Evolutionary conservation across 352 stramenopile genomes (phyloP), one percentile per base, ranked within the genome.

Genomic region (Phytopythium ostracodes): DNA sequence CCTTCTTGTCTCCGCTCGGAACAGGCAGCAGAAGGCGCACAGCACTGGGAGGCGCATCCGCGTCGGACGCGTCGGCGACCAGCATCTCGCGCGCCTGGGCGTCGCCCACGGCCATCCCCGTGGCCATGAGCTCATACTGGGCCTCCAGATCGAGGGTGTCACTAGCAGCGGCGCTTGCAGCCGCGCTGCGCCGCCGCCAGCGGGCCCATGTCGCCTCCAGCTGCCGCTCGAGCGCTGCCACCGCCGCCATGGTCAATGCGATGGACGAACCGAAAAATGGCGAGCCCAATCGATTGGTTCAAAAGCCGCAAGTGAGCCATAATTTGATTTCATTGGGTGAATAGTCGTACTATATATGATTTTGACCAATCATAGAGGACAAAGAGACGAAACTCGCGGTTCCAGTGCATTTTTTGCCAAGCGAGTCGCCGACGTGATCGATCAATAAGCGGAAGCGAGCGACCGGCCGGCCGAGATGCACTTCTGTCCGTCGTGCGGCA

Each of bases 401-500:
- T 59, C 53, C 53, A 59, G 35, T 59, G 53, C 53, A 59, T 59
- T 59, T 49, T 59, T 59, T 49, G 6, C 33, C 7, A 5, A 38
- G 1, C 33, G 10, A 38, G 24, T n/a, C n/a, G n/a, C 14, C 49
- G 7, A 22, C 47, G 47, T 36, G 4, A 24, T 20, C 47, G 3
- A 49, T 11, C 42, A 44, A 18, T 15, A 49, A 49, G 42, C 8
- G 14, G 29, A 24, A 24, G 31, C 51, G 17, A 33, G 14, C 20
- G 15, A 35, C 12, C 4, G 27, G 18, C 10, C n/a, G n/a, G n/a
- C 50, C 4, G 29, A 7, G 22, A 96, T 97, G 88, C 88, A 89
- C 65, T 97, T 96, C 80, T 97, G 89, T 70, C 88, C 88, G n/a
- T 91, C 62, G 17, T 96, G 89, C 67, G 86, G 88, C 17, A 96